A percentile compares a stretch with the other conserved stretches of the same genome.
Conservation (phyloP, 2,329 filamentous ascomycete genomes). For the Dactylella cylindrospora region DNA sequence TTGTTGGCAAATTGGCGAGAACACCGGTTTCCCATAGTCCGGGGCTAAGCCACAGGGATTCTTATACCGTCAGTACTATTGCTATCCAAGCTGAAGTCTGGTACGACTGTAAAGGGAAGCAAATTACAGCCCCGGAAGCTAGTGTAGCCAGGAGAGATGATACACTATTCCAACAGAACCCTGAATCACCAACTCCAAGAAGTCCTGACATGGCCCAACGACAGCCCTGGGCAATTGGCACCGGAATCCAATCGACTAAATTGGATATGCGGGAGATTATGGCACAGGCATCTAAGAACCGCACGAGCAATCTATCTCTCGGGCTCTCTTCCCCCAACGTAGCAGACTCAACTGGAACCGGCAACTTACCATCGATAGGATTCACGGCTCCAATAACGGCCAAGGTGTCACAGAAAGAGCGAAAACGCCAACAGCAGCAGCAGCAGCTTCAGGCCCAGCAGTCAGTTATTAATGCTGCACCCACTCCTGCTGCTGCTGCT, state of each 20-base stretch:
- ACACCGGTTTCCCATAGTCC: slow-evolving; percentile 27
- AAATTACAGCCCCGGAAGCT: slow-evolving; percentile 40
- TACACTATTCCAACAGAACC: too few species aligned
- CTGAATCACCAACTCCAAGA: not conserved
- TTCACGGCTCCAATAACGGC: slow-evolving; percentile 49
- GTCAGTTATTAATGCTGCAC: slow-evolving; percentile 43
- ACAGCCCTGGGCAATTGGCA: slow-evolving; percentile 46
- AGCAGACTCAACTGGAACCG: slow-evolving; percentile 51
- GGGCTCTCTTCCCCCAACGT: slow-evolving; percentile 56
- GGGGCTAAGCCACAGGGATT: slow-evolving; percentile 16
- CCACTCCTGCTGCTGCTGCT: not conserved
- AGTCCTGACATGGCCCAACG: not conserved
- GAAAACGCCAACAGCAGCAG: slow-evolving; percentile 76
- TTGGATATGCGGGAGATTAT: slow-evolving; percentile 77
- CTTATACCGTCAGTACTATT: slow-evolving; percentile 2
- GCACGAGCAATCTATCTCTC: slow-evolving; percentile 59
- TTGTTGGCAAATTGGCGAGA: slow-evolving; percentile 34
- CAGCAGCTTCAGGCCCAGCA: slow-evolving; percentile 55
- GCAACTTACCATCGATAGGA: slow-evolving; percentile 48
- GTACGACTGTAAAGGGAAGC: slow-evolving; percentile 53
- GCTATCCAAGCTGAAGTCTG: slow-evolving; percentile 50
- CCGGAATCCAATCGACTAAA: slow-evolving; percentile 62
- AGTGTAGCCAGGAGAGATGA: too few species aligned
- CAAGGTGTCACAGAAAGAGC: slow-evolving; percentile 87
- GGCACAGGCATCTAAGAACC: slow-evolving; percentile 60